A percentile compares a stretch with the other conserved stretches of the same genome.
Evolutionary conservation across 2,329 filamentous ascomycete genomes (phyloP).

Genomic region (Fusarium irregulare): DNA sequence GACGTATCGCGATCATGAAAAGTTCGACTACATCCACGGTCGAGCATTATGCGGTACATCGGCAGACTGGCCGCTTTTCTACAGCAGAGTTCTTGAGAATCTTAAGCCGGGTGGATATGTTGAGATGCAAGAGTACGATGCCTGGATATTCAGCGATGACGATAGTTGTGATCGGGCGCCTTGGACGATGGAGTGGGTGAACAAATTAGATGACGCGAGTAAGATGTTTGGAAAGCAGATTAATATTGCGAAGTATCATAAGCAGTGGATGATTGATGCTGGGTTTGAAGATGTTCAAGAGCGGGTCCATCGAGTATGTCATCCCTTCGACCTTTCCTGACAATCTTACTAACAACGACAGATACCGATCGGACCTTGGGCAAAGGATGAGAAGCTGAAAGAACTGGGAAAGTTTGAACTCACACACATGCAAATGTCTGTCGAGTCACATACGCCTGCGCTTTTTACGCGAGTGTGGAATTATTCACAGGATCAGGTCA

Average conservation of each 20-base stretch:
- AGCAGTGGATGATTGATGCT: slow-evolving; percentile 54
- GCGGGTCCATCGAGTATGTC: slow-evolving; percentile 26
- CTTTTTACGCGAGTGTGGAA: slow-evolving; percentile 54
- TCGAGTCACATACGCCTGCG: slow-evolving; percentile 55
- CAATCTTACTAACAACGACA: background rate
- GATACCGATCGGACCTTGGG: slow-evolving; percentile 55
- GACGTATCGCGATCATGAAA: slow-evolving; percentile 46
- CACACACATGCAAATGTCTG: slow-evolving; percentile 57
- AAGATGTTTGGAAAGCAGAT: slow-evolving; percentile 53
- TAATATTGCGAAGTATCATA: slow-evolving; percentile 53
- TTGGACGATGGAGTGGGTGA: slow-evolving; percentile 55
- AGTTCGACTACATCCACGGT: slow-evolving; percentile 55
- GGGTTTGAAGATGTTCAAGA: slow-evolving; percentile 52
- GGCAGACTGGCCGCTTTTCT: slow-evolving; percentile 49
- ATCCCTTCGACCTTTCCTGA: fast-evolving
- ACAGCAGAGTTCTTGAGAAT: slow-evolving; percentile 43
- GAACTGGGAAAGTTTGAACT: slow-evolving; percentile 52
- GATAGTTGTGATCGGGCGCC: slow-evolving; percentile 52
- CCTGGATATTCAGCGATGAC: slow-evolving; percentile 54
- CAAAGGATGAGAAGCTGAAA: slow-evolving; percentile 52
- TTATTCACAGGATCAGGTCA: slow-evolving; percentile 55
- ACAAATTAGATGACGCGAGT: slow-evolving; percentile 52
- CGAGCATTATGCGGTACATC: slow-evolving; percentile 51
- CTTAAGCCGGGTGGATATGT: slow-evolving; percentile 52
- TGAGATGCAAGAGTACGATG: slow-evolving; percentile 56